phyloP scores from a whole-genome alignment of 192 early-diverging fungal species.

The Entrophospora sp. region DNA sequence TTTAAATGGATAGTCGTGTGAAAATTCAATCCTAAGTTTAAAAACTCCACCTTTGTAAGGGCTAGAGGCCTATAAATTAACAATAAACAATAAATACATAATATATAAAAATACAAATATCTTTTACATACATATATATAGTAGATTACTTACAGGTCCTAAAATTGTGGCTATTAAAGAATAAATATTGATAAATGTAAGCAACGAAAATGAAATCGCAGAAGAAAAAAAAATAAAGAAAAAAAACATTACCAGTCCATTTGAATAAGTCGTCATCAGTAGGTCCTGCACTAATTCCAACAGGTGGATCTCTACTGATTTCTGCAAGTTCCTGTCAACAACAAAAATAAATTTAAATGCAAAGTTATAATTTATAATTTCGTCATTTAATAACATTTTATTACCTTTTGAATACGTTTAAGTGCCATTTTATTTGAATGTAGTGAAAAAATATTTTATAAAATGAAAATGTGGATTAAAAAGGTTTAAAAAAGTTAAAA shows the following conservation, averaged over 20 bases:
- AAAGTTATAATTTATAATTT: no score
- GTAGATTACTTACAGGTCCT: conserved; percentile 43
- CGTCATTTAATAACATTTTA: no score
- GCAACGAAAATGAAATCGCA: no score
- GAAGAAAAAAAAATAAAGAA: neutral
- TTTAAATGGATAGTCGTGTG: conserved; percentile 73
- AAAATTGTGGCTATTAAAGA: conserved; percentile 33
- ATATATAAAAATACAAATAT: neutral
- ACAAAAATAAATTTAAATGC: neutral
- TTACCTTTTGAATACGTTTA: no score
- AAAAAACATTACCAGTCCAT: conserved; percentile 59
- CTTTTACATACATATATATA: neutral
- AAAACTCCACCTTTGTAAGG: conserved; percentile 68
- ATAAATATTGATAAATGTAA: neutral
- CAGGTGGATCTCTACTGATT: conserved; percentile 49
- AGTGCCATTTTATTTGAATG: no score
- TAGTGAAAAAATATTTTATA: no score
- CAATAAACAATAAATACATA: no score
- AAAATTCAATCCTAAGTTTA: conserved; percentile 57
- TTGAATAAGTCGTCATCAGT: conserved; percentile 52
- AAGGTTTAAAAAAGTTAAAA: no score
- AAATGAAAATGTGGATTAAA: no score
- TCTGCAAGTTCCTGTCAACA: conserved; percentile 55
- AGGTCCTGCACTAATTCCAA: conserved; percentile 45
- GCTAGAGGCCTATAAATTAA: conserved; percentile 39